Conservation (phyloP, 805 yeast genomes). For the Tetrapisispora arboricola region DNA sequence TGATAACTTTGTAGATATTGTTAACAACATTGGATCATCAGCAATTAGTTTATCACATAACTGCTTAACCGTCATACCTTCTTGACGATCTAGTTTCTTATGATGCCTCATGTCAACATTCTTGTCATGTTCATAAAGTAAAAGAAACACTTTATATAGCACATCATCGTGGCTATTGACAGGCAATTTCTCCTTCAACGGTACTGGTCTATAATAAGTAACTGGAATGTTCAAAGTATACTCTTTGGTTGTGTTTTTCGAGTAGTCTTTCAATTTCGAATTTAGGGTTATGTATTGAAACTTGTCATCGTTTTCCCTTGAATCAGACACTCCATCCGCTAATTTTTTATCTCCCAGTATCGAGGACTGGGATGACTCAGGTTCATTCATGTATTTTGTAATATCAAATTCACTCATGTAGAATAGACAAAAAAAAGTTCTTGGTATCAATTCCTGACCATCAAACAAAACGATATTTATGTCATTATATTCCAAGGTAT, state of each 20-base stretch:
- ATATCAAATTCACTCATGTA: slow-evolving; percentile 2
- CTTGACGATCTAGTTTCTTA: slow-evolving; percentile 7
- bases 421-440: too few species aligned
- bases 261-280: slow-evolving; percentile 2
- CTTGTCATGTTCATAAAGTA: slow-evolving; percentile 56
- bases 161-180: slow-evolving; percentile 52
- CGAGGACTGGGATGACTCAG: background rate
- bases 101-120: slow-evolving; percentile 30
- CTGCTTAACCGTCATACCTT: slow-evolving; percentile 86
- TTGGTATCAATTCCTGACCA: too few species aligned
- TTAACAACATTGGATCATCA: slow-evolving; percentile 75
- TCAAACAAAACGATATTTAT: too few species aligned
- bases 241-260: slow-evolving; percentile 2
- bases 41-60: slow-evolving; percentile 65
- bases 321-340: background rate
- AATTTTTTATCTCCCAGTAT: background rate
- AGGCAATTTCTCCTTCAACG: slow-evolving; percentile 44
- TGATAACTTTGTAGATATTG: slow-evolving; percentile 66
- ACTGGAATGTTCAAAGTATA: slow-evolving; percentile 43
- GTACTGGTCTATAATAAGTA: slow-evolving; percentile 63
- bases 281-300: slow-evolving; percentile 2
- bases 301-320: background rate
- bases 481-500: too few species aligned
- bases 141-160: slow-evolving; percentile 61
- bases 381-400: background rate